These are phyloP conservation scores for Loxodes magnus DNA, from an alignment of 73 alveolate genomes.

Conservation along the genomic window DNA sequence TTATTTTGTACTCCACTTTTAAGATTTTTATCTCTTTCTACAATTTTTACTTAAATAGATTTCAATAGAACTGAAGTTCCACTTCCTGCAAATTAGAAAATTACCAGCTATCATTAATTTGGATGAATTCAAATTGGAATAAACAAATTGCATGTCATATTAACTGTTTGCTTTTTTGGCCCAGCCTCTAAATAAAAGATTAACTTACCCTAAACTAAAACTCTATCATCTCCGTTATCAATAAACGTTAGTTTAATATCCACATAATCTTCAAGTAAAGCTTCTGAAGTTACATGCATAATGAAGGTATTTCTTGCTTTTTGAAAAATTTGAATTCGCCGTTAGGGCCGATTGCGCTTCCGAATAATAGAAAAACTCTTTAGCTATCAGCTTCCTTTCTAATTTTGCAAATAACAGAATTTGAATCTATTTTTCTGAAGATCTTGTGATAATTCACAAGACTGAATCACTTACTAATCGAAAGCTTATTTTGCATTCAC, in stretches of 20 bases:
- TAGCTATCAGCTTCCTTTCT: background rate
- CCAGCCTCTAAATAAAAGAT: too few relatives aligned
- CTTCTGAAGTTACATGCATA: background rate
- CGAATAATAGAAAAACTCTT: background rate
- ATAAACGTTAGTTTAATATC: slow-evolving; percentile 1
- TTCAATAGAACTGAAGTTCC: too few relatives aligned
- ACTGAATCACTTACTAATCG: background rate
- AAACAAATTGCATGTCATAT: too few relatives aligned
- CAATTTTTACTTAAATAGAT: too few relatives aligned
- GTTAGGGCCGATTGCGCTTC: background rate
- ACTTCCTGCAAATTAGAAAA: too few relatives aligned
- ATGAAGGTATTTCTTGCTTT: slow-evolving; percentile 9
- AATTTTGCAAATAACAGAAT: slow-evolving; percentile 1
- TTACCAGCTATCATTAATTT: too few relatives aligned
- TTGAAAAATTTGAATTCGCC: slow-evolving; percentile 9
- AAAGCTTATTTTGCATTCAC: background rate
- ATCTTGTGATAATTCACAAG: background rate
- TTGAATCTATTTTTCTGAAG: too few relatives aligned
- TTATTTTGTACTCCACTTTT: too few relatives aligned
- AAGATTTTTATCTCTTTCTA: too few relatives aligned
- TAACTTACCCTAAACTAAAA: too few relatives aligned
- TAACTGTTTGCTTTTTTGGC: too few relatives aligned
- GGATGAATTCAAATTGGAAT: too few relatives aligned
- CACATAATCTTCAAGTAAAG: background rate
- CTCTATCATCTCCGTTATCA: slow-evolving; percentile 11